These are phyloP conservation scores for Tetrahymena malaccensis DNA, from an alignment of 73 alveolate genomes.

Conservation along the genomic window DNA sequence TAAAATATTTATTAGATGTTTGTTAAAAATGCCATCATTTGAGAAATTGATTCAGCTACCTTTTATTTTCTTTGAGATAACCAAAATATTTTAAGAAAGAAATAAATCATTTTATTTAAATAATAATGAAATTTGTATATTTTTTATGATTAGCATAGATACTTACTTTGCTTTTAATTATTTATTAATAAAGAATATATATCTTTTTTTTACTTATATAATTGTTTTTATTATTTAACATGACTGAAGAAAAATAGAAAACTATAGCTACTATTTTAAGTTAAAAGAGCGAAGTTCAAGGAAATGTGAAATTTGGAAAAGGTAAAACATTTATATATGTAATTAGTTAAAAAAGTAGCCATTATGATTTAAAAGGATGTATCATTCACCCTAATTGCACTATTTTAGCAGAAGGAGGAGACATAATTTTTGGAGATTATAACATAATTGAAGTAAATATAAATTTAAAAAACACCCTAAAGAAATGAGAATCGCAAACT, in stretches of 20 bases:
- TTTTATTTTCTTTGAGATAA: no score
- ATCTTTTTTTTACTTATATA: background rate
- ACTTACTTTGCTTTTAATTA: background rate
- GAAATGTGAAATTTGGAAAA: slow-evolving; percentile 59
- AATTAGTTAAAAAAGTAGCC: background rate
- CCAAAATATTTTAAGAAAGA: no score
- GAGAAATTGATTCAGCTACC: no score
- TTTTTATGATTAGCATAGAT: no score
- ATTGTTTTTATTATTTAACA: background rate
- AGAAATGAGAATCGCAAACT: background rate
- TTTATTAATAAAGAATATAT: background rate
- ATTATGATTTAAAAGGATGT: background rate
- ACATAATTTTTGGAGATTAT: slow-evolving; percentile 65
- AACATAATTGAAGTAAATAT: slow-evolving; percentile 54
- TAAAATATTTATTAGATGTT: no score
- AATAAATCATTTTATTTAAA: no score
- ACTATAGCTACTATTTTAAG: background rate
- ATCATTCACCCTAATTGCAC: slow-evolving; percentile 70
- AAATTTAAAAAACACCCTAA: no score
- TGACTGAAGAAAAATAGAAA: background rate
- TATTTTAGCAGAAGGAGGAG: slow-evolving; percentile 65
- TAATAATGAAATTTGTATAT: background rate
- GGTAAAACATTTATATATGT: background rate
- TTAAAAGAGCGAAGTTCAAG: slow-evolving; percentile 28
- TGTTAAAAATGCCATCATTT: no score